Evolutionary conservation across 140 eudicot species (phyloP).

Genomic region (Flaveria floridana): DNA sequence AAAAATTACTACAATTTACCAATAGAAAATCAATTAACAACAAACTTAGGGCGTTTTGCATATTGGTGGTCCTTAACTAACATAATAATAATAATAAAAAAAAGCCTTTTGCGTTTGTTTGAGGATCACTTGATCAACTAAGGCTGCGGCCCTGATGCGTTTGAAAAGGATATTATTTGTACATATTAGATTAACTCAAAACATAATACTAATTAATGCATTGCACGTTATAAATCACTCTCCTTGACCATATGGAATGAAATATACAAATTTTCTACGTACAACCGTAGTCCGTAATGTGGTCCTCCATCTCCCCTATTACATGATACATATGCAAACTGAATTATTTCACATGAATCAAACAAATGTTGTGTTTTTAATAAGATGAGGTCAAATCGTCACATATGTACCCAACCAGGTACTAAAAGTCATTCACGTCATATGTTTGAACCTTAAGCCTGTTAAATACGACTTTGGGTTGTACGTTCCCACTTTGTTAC

Average conservation of each 20-base stretch:
- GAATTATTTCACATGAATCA: too few relatives aligned
- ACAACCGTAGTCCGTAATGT: too few relatives aligned
- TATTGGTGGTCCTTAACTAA: not conserved
- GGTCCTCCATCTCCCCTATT: too few relatives aligned
- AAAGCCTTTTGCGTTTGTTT: not conserved
- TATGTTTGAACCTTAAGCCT: not conserved
- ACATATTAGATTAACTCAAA: not conserved
- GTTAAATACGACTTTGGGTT: not conserved
- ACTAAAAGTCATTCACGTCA: too few relatives aligned
- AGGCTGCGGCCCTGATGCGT: constrained; percentile 6
- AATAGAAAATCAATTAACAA: not conserved
- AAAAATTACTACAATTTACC: not conserved
- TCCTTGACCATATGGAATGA: not conserved
- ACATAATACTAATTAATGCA: not conserved
- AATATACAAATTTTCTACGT: too few relatives aligned
- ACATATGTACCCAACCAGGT: too few relatives aligned
- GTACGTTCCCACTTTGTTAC: not conserved
- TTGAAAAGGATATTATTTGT: constrained; percentile 7
- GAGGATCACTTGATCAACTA: constrained; percentile 8
- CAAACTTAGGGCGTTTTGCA: not conserved
- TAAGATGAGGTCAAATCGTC: too few relatives aligned
- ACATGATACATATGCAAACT: too few relatives aligned
- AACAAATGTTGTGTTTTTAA: too few relatives aligned
- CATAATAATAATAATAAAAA: too few relatives aligned
- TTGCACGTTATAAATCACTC: not conserved